These are phyloP conservation scores for Quercus ilex DNA, from an alignment of 306 rosid genomes.

Conservation along the genomic window DNA sequence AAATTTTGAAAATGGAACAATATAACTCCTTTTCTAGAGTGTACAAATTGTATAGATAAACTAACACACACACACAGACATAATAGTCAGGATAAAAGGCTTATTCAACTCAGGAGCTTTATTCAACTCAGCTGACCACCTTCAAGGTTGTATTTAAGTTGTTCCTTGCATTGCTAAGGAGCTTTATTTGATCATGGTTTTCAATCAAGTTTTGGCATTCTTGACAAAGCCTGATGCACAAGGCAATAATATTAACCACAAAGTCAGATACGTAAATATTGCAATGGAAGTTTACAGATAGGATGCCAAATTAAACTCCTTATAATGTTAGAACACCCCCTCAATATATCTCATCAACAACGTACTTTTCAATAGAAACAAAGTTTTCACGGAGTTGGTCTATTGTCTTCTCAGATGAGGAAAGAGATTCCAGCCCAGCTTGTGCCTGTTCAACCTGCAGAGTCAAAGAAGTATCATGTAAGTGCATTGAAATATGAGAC, in stretches of 20 bases:
- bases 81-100: background rate
- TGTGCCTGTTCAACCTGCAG: slow-evolving; percentile 93
- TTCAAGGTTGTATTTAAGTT: slow-evolving; percentile 89
- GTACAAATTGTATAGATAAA: background rate
- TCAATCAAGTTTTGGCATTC: slow-evolving; percentile 95
- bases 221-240: slow-evolving; percentile 69
- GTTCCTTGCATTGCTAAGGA: slow-evolving; percentile 97
- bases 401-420: slow-evolving; percentile 64
- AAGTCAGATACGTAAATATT: slow-evolving; percentile 13
- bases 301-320: slow-evolving; percentile 5
- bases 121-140: slow-evolving; percentile 37
- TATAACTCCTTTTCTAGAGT: slow-evolving; percentile 7
- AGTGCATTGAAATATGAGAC: slow-evolving; percentile 20
- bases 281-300: background rate
- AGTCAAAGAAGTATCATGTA: slow-evolving; percentile 11
- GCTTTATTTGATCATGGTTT: slow-evolving; percentile 97
- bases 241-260: slow-evolving; percentile 29
- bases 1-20: background rate
- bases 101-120: background rate
- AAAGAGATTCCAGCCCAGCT: slow-evolving; percentile 79
- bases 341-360: slow-evolving; percentile 20
- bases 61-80: background rate
- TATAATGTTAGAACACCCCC: slow-evolving; percentile 13
- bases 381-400: slow-evolving; percentile 83
- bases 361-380: slow-evolving; percentile 88